These are phyloP conservation scores for Xerocomus amazonicus DNA, from an alignment of 1,284 basidiomycete species.

Conservation along the genomic window DNA sequence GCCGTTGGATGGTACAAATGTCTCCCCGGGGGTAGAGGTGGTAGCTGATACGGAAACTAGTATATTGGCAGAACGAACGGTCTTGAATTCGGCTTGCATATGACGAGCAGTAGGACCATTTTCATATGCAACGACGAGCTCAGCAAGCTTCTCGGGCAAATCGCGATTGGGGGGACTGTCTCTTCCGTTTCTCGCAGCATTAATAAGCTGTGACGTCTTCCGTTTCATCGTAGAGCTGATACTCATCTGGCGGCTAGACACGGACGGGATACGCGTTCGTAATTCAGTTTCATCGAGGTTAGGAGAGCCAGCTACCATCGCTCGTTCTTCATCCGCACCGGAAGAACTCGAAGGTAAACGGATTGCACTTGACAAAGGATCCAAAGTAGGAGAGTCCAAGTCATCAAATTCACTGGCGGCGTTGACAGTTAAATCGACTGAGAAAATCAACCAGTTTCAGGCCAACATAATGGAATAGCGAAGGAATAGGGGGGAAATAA, in stretches of 20 bases:
- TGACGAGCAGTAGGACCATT: constrained; percentile 62
- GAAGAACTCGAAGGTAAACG: constrained; percentile 39
- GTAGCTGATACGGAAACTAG: not conserved
- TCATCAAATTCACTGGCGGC: constrained; percentile 50
- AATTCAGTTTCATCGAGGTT: constrained; percentile 54
- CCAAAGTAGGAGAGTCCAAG: constrained; percentile 36
- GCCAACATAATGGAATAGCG: not conserved
- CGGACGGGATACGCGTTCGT: constrained; percentile 34
- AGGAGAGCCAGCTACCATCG: constrained; percentile 33
- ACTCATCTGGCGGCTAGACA: constrained; percentile 37
- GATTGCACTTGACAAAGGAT: constrained; percentile 36
- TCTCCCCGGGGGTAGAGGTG: constrained; percentile 1
- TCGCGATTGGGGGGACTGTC: constrained; percentile 41
- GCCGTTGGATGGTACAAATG: constrained; percentile 24
- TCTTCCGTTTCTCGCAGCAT: constrained; percentile 53
- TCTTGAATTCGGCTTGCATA: constrained; percentile 64
- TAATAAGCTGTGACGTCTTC: constrained; percentile 77
- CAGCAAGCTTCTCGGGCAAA: constrained; percentile 59
- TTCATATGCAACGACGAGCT: constrained; percentile 73
- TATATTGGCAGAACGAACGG: constrained; percentile 35
- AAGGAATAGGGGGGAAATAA: not conserved
- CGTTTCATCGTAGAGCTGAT: constrained; percentile 56
- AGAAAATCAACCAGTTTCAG: constrained; percentile 5
- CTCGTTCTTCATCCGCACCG: constrained; percentile 61
- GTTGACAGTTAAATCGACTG: constrained; percentile 86